These are phyloP conservation scores for Eimeria nieschulzi DNA, from an alignment of 169 alveolate species.

Conservation along the genomic window DNA sequence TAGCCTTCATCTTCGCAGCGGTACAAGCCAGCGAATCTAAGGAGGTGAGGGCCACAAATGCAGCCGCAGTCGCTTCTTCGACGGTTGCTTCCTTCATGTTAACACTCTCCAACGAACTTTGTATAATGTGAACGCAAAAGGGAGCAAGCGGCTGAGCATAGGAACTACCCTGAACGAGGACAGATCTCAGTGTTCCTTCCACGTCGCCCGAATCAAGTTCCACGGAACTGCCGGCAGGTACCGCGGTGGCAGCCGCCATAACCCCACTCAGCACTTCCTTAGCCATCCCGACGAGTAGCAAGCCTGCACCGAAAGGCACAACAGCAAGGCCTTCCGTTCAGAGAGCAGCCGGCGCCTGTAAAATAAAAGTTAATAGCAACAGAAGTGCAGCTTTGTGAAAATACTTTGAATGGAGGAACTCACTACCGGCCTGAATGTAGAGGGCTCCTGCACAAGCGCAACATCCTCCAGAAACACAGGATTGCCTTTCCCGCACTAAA, in stretches of 20 bases:
- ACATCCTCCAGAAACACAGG: neutral
- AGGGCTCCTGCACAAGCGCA: constrained; percentile 16
- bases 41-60: neutral
- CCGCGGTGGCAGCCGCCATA: constrained; percentile 4
- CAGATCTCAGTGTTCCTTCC: constrained; percentile 8
- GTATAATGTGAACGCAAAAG: constrained; percentile 9
- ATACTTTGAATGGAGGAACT: neutral
- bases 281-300: constrained; percentile 44
- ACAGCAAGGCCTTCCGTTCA: neutral
- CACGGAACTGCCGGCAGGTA: constrained; percentile 1
- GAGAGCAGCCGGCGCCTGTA: neutral
- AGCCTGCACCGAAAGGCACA: neutral
- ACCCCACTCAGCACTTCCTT: neutral
- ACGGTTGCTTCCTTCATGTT: neutral
- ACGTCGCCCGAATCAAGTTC: neutral
- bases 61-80: neutral
- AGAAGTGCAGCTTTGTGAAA: neutral
- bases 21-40: neutral
- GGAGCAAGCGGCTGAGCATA: constrained; percentile 40
- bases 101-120: neutral
- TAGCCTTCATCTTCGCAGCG: constrained; percentile 11
- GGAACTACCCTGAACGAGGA: constrained; percentile 17
- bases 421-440: constrained; percentile 30
- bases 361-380: neutral
- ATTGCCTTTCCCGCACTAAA: too few species aligned